A percentile compares a stretch with the other conserved stretches of the same genome.
phyloP scores from a whole-genome alignment of 805 yeast species.

The Candida xyloterini region DNA sequence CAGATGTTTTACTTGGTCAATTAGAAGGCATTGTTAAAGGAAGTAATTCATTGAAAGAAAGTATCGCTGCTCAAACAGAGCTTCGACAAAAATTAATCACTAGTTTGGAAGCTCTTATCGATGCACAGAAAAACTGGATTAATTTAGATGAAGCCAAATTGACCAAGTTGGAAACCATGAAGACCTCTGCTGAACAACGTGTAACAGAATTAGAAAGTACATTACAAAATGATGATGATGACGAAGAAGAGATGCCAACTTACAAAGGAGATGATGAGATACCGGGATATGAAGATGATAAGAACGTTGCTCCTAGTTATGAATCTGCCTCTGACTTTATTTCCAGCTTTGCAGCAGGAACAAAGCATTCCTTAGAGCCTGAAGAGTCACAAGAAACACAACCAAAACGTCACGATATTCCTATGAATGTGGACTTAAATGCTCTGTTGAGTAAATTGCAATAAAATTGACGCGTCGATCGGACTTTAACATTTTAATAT shows the following conservation, averaged over 20 bases:
- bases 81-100: constrained; percentile 24
- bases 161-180: constrained; percentile 19
- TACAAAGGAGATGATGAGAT: constrained; percentile 9
- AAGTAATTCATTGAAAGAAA: constrained; percentile 12
- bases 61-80: constrained; percentile 13
- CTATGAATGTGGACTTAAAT: constrained; percentile 18
- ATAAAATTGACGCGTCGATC: constrained; percentile 14
- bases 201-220: constrained; percentile 27
- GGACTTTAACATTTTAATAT: constrained; percentile 2
- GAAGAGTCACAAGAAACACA: constrained; percentile 1
- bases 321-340: constrained; percentile 6
- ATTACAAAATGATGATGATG: constrained; percentile 17
- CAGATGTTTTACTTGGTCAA: constrained; percentile 27
- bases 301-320: constrained; percentile 1
- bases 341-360: constrained; percentile 1
- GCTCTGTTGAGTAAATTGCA: constrained; percentile 21
- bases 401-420: constrained; percentile 8
- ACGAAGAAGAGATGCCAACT: constrained; percentile 17
- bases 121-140: constrained; percentile 32
- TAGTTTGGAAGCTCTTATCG: constrained; percentile 28
- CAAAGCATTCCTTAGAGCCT: constrained; percentile 5
- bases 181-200: constrained; percentile 16
- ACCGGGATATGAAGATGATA: constrained; percentile 6
- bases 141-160: constrained; percentile 25
- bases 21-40: constrained; percentile 18